A percentile compares a stretch with the other conserved stretches of the same genome.
Conservation (phyloP, 2,329 filamentous ascomycete species). For the Fusarium caatingaense region DNA sequence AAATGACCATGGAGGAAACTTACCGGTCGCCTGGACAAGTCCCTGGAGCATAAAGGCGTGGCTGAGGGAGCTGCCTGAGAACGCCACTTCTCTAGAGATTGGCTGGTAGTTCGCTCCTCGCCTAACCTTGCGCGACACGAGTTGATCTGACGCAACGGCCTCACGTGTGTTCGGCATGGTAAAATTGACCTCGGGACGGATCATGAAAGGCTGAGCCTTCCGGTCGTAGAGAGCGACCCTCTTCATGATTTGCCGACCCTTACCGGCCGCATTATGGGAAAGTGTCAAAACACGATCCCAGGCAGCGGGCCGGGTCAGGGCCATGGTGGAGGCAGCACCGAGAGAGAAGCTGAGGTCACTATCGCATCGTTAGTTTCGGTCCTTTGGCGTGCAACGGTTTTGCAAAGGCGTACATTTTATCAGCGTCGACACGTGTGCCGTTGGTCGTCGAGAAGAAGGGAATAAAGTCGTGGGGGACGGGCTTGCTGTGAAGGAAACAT, state of each 20-base stretch:
- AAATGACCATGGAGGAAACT: neutral
- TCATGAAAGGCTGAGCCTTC: neutral
- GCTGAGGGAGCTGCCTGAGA: neutral
- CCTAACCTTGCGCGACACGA: slow-evolving; percentile 23
- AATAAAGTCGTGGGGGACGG: slow-evolving; percentile 42
- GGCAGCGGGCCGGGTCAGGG: slow-evolving; percentile 43
- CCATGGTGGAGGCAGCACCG: slow-evolving; percentile 28
- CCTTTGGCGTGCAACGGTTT: neutral
- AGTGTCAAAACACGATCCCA: slow-evolving; percentile 49
- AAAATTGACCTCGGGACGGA: neutral
- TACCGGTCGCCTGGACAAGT: slow-evolving; percentile 49
- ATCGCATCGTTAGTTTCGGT: slow-evolving; percentile 19
- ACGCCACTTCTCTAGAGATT: neutral
- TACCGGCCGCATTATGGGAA: slow-evolving; percentile 40
- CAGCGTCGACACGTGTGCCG: slow-evolving; percentile 8
- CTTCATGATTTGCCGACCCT: slow-evolving; percentile 50
- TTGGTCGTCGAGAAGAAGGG: slow-evolving; percentile 43
- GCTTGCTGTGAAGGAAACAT: slow-evolving; percentile 30
- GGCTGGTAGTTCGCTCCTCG: slow-evolving; percentile 7
- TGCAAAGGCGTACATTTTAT: slow-evolving; percentile 34
- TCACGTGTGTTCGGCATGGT: neutral
- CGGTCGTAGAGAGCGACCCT: slow-evolving; percentile 41
- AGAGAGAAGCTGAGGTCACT: slow-evolving; percentile 44
- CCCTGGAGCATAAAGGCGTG: slow-evolving; percentile 21
- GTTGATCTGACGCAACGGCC: slow-evolving; percentile 16